Evolutionary conservation across 164 flowering plant species (phyloP).

Genomic region (Sedum album): DNA sequence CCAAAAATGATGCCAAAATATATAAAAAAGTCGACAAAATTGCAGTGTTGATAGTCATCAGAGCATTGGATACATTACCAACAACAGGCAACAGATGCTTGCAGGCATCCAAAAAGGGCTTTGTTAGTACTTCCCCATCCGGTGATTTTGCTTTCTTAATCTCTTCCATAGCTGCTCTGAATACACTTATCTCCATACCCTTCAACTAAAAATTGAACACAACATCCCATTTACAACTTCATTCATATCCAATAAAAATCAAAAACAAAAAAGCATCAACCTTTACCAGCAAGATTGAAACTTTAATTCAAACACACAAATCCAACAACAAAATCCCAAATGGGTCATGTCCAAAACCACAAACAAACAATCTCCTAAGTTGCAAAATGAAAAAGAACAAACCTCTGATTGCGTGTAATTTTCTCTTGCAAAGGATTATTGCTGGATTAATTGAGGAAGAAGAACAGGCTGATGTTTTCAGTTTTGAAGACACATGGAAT

Average conservation of each 20-base stretch:
- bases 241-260: background rate
- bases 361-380: background rate
- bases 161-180: constrained; percentile 47
- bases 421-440: background rate
- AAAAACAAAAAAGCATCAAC: background rate
- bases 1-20: background rate
- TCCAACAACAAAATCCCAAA: background rate
- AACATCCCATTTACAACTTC: background rate
- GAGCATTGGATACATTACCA: too few relatives aligned
- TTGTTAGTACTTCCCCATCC: constrained; percentile 57
- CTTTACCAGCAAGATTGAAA: background rate
- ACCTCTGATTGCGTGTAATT: background rate
- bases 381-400: background rate
- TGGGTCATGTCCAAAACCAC: background rate
- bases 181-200: constrained; percentile 67
- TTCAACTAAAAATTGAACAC: too few relatives aligned
- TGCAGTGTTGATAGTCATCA: too few relatives aligned
- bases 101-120: constrained; percentile 92
- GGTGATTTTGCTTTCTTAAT: constrained; percentile 59
- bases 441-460: too few relatives aligned
- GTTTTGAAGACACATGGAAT: too few relatives aligned
- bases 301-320: background rate
- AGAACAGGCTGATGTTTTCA: too few relatives aligned
- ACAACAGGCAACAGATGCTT: constrained; percentile 67
- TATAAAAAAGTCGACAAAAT: background rate